phyloP scores from a whole-genome alignment of 192 early-diverging fungal species.

The Backusella liffmaniae region DNA sequence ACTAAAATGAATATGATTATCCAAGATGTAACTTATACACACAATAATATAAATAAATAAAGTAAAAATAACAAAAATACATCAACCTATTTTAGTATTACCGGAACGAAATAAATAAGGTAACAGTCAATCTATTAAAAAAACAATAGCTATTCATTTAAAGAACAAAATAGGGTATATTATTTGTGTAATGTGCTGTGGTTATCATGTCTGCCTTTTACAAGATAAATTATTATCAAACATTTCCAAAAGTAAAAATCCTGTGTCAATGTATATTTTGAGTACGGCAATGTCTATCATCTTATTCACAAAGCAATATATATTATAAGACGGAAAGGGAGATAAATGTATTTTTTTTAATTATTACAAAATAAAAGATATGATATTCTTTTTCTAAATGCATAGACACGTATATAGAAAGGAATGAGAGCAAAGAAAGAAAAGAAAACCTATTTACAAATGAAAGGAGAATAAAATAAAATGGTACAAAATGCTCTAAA shows the following conservation, averaged over 20 bases:
- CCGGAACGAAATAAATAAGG: background rate
- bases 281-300: background rate
- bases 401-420: background rate
- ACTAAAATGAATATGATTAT: too few species aligned
- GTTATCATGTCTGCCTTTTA: background rate
- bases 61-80: background rate
- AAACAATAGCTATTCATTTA: background rate
- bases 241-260: background rate
- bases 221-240: background rate
- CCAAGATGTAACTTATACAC: too few species aligned
- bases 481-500: background rate
- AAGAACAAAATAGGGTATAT: background rate
- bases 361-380: background rate
- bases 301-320: background rate
- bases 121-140: background rate
- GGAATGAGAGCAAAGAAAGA: background rate
- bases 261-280: background rate
- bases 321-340: background rate
- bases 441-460: background rate
- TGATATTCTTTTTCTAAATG: background rate
- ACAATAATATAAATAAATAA: background rate
- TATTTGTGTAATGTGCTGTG: background rate
- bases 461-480: background rate
- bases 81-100: background rate
- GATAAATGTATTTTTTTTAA: background rate